Percentiles rank a stretch among this genome's conserved stretches.
These are phyloP conservation scores for Trichophyton benhamiae DNA, from an alignment of 2,329 filamentous ascomycete genomes.

Conservation along the genomic window DNA sequence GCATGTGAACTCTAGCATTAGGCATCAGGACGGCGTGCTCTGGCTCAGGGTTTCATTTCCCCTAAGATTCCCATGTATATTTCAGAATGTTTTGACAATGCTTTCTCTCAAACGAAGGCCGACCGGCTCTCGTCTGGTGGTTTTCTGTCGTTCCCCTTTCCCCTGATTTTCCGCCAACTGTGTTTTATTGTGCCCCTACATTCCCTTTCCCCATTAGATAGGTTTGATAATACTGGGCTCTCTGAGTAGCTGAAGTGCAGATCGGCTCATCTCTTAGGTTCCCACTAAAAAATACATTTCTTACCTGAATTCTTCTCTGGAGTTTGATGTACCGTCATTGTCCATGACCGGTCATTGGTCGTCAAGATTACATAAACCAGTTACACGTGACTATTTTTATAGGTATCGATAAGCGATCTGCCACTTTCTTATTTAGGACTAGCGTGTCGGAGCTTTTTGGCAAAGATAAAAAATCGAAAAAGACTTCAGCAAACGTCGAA, in stretches of 20 bases:
- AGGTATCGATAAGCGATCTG: not conserved
- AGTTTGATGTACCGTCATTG: not conserved
- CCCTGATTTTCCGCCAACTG: not conserved
- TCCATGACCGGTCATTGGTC: no score
- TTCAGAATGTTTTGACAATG: conserved; percentile 3
- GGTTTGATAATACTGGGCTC: not conserved
- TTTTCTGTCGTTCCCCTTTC: not conserved
- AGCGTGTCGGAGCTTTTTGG: not conserved
- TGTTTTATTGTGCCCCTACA: not conserved
- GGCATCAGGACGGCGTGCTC: conserved; percentile 1
- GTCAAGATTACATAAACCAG: not conserved
- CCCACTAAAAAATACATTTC: not conserved
- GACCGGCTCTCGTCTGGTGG: not conserved
- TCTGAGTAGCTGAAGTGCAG: conserved; percentile 30
- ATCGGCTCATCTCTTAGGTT: conserved; percentile 20
- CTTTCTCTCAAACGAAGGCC: conserved; percentile 1
- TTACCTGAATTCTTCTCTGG: not conserved
- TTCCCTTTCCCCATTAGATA: not conserved
- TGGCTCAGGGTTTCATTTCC: not conserved
- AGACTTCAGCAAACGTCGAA: not conserved
- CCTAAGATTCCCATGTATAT: conserved; percentile 4
- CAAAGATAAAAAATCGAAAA: not conserved
- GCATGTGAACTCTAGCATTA: conserved; percentile 2
- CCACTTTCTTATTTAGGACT: conserved; percentile 1
- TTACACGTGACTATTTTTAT: not conserved